Conservation (phyloP, 139 green algal genomes). For the Trebouxia sp. region DNA sequence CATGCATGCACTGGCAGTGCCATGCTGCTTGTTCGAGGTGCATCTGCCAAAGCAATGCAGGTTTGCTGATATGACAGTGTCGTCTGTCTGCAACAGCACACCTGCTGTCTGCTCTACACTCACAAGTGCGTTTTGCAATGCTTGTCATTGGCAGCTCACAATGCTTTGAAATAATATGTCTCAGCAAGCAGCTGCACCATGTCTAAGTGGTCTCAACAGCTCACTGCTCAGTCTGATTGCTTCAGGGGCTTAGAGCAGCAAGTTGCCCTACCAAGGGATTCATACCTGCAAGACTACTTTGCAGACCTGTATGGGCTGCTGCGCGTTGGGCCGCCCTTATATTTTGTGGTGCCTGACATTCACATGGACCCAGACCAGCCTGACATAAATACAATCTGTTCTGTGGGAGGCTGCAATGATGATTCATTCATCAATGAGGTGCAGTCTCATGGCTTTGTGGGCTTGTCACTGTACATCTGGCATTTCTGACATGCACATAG, state of each 20-base stretch:
- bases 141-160: too few species aligned
- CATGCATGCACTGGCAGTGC: neutral
- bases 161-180: neutral
- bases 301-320: conserved; percentile 67
- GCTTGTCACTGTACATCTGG: neutral
- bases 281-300: conserved; percentile 93
- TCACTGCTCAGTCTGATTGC: too few species aligned
- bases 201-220: too few species aligned
- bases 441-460: neutral
- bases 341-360: conserved; percentile 79
- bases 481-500: conserved; percentile 73
- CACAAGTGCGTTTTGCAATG: too few species aligned
- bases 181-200: neutral
- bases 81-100: too few species aligned
- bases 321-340: conserved; percentile 86
- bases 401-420: conserved; percentile 67
- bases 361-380: conserved; percentile 54
- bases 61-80: too few species aligned
- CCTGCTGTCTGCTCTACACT: too few species aligned
- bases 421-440: conserved; percentile 82
- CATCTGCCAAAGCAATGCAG: too few species aligned
- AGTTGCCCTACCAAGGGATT: conserved; percentile 86
- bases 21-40: neutral
- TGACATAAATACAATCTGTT: conserved; percentile 75
- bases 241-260: conserved; percentile 85